Conservation (phyloP, 495 filamentous ascomycete species). For the Penicillium diatomitis region DNA sequence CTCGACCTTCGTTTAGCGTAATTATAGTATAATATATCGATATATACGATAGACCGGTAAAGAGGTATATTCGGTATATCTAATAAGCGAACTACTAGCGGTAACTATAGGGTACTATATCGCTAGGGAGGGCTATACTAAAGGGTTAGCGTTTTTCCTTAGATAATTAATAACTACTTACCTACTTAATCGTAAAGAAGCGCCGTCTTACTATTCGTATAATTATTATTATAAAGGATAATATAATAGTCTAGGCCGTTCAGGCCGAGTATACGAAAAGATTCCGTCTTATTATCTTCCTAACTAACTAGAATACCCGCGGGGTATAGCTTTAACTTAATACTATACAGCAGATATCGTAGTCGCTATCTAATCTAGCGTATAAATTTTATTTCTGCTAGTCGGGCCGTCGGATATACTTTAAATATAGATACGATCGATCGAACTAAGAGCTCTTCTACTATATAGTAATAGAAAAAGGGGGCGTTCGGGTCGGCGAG, state of each 20-base stretch:
- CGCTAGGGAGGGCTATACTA: not conserved
- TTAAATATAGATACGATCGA: not conserved
- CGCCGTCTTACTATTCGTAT: not conserved
- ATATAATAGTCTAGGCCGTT: not conserved
- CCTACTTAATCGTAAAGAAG: not conserved
- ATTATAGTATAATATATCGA: not conserved
- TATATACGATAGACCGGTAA: not conserved
- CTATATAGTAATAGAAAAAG: not conserved
- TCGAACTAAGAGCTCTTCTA: not conserved
- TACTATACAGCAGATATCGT: not conserved
- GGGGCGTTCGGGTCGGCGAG: not conserved
- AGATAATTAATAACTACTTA: not conserved
- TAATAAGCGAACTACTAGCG: not conserved
- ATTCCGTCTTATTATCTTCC: conserved; percentile 1
- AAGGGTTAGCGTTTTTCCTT: not conserved
- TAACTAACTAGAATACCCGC: not conserved
- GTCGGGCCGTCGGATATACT: not conserved
- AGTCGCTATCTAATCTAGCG: not conserved
- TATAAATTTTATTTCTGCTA: not conserved
- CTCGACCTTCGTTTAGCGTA: not conserved
- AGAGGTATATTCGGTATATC: not conserved
- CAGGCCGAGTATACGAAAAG: not conserved
- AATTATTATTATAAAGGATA: not conserved
- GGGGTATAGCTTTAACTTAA: not conserved
- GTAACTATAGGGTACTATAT: not conserved